A percentile compares a stretch with the other conserved stretches of the same genome.
phyloP scores from a whole-genome alignment of 1,284 basidiomycete genomes.

The Laetiporus sulphureus region DNA sequence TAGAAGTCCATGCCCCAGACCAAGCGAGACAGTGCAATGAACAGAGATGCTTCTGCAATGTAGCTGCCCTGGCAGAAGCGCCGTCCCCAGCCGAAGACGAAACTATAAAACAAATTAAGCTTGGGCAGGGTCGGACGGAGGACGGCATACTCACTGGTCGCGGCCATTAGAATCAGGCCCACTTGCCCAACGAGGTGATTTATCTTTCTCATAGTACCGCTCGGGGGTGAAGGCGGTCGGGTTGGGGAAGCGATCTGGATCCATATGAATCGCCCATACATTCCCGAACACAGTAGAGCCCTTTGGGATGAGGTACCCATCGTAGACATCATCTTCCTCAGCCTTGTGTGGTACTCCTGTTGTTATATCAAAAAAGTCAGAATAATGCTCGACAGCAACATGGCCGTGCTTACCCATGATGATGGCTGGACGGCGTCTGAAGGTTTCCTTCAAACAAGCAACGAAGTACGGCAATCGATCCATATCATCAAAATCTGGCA shows the following conservation, averaged over 20 bases:
- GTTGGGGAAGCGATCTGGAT: conserved; percentile 10
- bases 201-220: conserved; percentile 16
- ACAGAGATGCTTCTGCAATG: conserved; percentile 26
- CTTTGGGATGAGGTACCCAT: conserved; percentile 20
- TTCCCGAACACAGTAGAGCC: conserved; percentile 13
- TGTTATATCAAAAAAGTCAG: not conserved
- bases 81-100: conserved; percentile 25
- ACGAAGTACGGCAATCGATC: conserved; percentile 22
- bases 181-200: conserved; percentile 18
- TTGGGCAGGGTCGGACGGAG: not conserved
- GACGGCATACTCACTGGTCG: conserved; percentile 12
- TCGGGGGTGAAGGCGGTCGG: conserved; percentile 17
- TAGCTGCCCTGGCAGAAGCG: conserved; percentile 23
- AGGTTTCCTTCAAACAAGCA: conserved; percentile 25
- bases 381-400: too few species aligned
- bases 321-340: conserved; percentile 14
- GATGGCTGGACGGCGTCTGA: conserved; percentile 16
- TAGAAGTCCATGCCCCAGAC: conserved; percentile 25
- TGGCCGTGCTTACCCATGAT: conserved; percentile 14
- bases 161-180: conserved; percentile 19
- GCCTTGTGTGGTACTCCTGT: conserved; percentile 12
- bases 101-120: conserved; percentile 10
- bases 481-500: conserved; percentile 24
- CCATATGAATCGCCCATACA: conserved; percentile 10
- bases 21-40: conserved; percentile 22